Evolutionary conservation across 176 grass and related monocot species (phyloP).

Genomic region (Triticum dicoccoides): DNA sequence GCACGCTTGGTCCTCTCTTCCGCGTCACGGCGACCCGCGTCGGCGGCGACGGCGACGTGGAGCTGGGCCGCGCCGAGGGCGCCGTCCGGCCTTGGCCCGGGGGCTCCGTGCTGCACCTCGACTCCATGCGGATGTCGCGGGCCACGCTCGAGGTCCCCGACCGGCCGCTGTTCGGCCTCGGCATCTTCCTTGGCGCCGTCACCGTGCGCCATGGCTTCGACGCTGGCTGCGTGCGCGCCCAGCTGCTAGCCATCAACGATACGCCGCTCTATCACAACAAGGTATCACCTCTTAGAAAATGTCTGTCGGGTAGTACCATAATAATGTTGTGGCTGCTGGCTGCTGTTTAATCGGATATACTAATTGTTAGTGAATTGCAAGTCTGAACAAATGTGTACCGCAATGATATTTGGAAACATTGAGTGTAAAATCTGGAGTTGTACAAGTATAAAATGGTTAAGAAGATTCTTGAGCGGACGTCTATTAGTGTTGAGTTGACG

Average conservation of each 20-base stretch:
- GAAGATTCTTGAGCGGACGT: background rate
- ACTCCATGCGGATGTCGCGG: conserved; percentile 73
- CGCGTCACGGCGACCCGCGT: conserved; percentile 39
- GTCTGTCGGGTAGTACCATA: background rate
- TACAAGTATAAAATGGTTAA: background rate
- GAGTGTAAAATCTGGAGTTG: background rate
- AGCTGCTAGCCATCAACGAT: conserved; percentile 91
- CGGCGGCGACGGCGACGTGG: background rate
- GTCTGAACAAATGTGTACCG: background rate
- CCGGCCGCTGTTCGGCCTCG: conserved; percentile 75
- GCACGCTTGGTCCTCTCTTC: conserved; percentile 73
- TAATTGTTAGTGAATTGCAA: background rate
- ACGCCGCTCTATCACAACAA: conserved; percentile 74
- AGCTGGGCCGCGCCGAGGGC: conserved; percentile 78
- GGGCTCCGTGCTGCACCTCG: conserved; percentile 66
- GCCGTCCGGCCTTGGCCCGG: conserved; percentile 60
- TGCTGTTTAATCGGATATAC: background rate
- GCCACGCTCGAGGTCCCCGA: conserved; percentile 48
- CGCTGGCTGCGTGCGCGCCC: conserved; percentile 64
- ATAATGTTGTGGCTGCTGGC: background rate
- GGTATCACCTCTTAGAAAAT: conserved; percentile 30
- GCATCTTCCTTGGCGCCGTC: conserved; percentile 81
- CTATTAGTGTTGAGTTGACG: background rate
- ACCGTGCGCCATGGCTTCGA: conserved; percentile 84
- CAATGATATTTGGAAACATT: background rate